These are phyloP conservation scores for Coprinopsis marcescibilis DNA, from an alignment of 768 basidiomycete species.

Conservation along the genomic window DNA sequence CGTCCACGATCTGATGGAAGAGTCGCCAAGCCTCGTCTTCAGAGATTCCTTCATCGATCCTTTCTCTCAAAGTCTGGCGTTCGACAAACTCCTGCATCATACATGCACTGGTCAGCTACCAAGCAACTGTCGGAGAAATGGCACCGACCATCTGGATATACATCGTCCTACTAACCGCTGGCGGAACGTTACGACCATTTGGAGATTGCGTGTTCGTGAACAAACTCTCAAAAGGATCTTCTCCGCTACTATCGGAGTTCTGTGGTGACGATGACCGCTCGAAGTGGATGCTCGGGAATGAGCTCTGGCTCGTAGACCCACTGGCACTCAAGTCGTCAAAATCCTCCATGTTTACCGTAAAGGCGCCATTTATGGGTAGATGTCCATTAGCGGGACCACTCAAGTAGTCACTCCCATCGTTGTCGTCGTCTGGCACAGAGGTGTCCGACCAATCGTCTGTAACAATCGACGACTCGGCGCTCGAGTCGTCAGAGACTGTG, in stretches of 20 bases:
- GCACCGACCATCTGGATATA: slow-evolving; percentile 90
- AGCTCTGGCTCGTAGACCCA: slow-evolving; percentile 42
- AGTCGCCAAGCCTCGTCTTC: slow-evolving; percentile 88
- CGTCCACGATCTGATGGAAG: slow-evolving; percentile 86
- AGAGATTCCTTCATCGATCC: slow-evolving; percentile 72
- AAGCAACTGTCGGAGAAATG: neutral
- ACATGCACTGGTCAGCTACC: neutral
- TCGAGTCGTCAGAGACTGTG: slow-evolving; percentile 52
- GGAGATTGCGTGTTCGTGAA: slow-evolving; percentile 24
- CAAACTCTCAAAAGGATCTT: slow-evolving; percentile 21
- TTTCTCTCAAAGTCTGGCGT: slow-evolving; percentile 84
- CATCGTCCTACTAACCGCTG: slow-evolving; percentile 49
- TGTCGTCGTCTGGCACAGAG: slow-evolving; percentile 31
- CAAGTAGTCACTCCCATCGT: no score
- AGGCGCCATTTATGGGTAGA: slow-evolving; percentile 44
- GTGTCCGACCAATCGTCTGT: slow-evolving; percentile 11
- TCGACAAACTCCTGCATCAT: slow-evolving; percentile 75
- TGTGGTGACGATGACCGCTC: slow-evolving; percentile 40
- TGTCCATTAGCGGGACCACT: no score
- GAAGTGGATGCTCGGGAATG: slow-evolving; percentile 87
- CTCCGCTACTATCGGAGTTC: slow-evolving; percentile 21
- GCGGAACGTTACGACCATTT: slow-evolving; percentile 17
- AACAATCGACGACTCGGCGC: slow-evolving; percentile 25
- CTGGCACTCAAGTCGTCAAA: no score
- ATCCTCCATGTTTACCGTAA: slow-evolving; percentile 58